Base-by-base conservation (phyloP, 768 basidiomycete species). In the Suillus fuscotomentosus region DNA sequence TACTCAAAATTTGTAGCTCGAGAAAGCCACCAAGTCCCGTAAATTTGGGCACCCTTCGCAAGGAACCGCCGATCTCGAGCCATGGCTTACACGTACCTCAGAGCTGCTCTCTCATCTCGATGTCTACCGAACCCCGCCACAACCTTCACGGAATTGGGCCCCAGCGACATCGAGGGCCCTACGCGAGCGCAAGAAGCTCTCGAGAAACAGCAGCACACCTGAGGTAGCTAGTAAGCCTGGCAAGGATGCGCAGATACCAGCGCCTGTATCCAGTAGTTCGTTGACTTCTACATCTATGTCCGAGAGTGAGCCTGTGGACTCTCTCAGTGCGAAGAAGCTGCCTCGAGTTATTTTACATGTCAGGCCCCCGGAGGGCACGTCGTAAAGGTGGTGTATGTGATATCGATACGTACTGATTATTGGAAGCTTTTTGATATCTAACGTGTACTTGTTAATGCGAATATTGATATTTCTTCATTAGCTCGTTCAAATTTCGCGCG, bases 11-110 rank as follows among this genome's bases (percentile, higher is more conserved):
- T 27, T 27, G 5, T 63, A 92, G 90, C 78, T 91, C 11, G 89
- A 92, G 70, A 85, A 86, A 47, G 83, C 83, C 0, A 82, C 82
- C 13, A 90, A 90, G 73, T 85, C 85, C 71, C 83, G 85, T 0
- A 79, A 83, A 20, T 83, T 84, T 2, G 84, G 84, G 11, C 76
- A 84, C 38, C 74, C 75, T 1, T 60, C 67, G 6, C 43, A 73
- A 2, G 67, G 75, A 48, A 71, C 76, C 9, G 70, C 66, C 1
- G 66, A 74, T 27, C 60, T 72, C 5, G 84, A 86, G 5, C 76
- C 76, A 3, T 92, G 90, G 91, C 71, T 92, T 20, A 80, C 84
- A 36, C 84, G 86, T 14, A 79, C 89, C 0, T 57, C 85, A 68
- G 72, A 45, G 54, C 69, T 53, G 8, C 66, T 68, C n/a, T 61